Percentiles rank a stretch among this genome's conserved stretches.
These are phyloP conservation scores for Lachnellula suecica DNA, from an alignment of 2,329 filamentous ascomycete genomes.

Conservation along the genomic window DNA sequence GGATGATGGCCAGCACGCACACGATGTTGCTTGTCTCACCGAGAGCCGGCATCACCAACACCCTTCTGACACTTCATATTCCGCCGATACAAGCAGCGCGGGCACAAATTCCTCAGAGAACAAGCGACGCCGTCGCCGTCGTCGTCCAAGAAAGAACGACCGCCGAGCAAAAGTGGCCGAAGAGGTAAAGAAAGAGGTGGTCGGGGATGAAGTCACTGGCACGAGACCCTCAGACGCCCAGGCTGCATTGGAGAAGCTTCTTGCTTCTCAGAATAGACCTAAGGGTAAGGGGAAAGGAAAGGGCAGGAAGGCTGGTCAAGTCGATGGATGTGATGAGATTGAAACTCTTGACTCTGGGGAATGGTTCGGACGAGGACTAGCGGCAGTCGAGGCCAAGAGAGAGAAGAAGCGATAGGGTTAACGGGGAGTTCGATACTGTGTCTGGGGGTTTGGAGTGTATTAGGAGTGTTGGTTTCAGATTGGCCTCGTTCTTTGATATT, in stretches of 20 bases:
- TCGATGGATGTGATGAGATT: constrained; percentile 1
- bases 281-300: not conserved
- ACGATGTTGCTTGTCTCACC: not conserved
- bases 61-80: not conserved
- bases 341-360: not conserved
- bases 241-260: not conserved
- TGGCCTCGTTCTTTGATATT: too few species aligned
- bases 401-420: not conserved
- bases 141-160: not conserved
- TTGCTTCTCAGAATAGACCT: not conserved
- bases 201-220: not conserved
- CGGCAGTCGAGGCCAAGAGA: not conserved
- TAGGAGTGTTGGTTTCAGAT: too few species aligned
- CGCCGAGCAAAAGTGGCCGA: not conserved
- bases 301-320: not conserved
- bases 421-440: not conserved
- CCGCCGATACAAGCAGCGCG: not conserved
- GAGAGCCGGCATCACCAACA: not conserved
- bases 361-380: not conserved
- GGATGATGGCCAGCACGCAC: not conserved
- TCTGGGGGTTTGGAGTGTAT: too few species aligned
- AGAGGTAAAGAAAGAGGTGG: not conserved
- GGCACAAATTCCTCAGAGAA: not conserved
- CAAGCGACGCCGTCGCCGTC: not conserved
- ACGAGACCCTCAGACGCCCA: not conserved